These are phyloP conservation scores for Colletotrichum acutatum DNA, from an alignment of 2,329 filamentous ascomycete species.

Conservation along the genomic window DNA sequence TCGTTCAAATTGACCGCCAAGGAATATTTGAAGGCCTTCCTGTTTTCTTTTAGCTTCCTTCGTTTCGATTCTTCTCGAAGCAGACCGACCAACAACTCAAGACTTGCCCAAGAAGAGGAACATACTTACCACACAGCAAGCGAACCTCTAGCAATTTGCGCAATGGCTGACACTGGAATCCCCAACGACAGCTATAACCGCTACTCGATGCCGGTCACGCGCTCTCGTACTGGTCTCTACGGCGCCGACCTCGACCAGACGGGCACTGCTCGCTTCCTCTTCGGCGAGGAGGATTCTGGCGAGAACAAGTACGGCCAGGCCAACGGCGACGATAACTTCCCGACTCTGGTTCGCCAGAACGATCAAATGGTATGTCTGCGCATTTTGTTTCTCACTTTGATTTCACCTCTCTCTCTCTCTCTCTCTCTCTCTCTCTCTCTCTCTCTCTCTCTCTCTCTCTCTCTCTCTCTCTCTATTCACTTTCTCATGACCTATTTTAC, in stretches of 20 bases:
- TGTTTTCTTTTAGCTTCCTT: not conserved
- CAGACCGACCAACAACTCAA: not conserved
- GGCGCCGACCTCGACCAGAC: slow-evolving; percentile 81
- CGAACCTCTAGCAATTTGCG: not conserved
- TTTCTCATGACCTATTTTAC: not conserved
- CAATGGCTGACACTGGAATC: slow-evolving; percentile 34
- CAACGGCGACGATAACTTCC: slow-evolving; percentile 85
- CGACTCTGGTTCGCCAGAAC: slow-evolving; percentile 79
- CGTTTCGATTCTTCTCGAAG: not conserved
- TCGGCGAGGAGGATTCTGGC: slow-evolving; percentile 82
- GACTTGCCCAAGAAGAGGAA: slow-evolving; percentile 24
- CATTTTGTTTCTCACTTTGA: not conserved
- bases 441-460: not conserved
- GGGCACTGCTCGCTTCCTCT: slow-evolving; percentile 87
- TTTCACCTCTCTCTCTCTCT: not conserved
- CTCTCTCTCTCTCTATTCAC: not conserved
- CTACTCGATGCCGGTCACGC: slow-evolving; percentile 92
- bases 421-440: not conserved
- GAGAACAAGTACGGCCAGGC: slow-evolving; percentile 77
- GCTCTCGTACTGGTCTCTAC: slow-evolving; percentile 73
- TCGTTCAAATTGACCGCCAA: not conserved
- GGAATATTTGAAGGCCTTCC: not conserved
- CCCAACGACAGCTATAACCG: slow-evolving; percentile 75
- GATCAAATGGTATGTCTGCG: slow-evolving; percentile 62
- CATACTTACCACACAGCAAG: not conserved